Evolutionary conservation across 352 stramenopile genomes (phyloP).

Genomic region (Pythium folliculosum): DNA sequence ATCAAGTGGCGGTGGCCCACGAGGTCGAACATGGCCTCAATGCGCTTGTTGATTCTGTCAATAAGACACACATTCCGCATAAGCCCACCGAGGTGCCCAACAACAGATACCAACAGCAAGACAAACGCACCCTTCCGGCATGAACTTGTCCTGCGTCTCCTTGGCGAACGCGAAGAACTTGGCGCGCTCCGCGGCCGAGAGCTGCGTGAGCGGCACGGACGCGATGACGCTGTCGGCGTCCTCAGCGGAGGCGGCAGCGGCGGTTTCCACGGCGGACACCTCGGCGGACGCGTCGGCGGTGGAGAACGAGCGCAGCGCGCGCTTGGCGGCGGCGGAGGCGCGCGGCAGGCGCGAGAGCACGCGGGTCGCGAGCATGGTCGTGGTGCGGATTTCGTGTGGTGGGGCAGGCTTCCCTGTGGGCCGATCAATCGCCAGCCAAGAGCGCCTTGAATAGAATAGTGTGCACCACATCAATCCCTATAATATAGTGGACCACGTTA

Average conservation of each 20-base stretch:
- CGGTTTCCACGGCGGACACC: constrained; percentile 3
- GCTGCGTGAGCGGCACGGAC: constrained; percentile 61
- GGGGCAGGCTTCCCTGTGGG: background rate
- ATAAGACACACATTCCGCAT: background rate
- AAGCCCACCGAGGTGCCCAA: too few relatives aligned
- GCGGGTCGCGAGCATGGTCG: constrained; percentile 58
- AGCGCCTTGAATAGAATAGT: background rate
- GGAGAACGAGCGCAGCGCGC: constrained; percentile 39
- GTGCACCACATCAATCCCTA: constrained; percentile 24
- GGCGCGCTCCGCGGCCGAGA: constrained; percentile 55
- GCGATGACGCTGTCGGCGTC: constrained; percentile 53
- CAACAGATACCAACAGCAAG: background rate
- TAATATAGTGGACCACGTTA: constrained; percentile 1
- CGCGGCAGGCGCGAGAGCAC: constrained; percentile 48
- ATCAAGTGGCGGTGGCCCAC: constrained; percentile 84
- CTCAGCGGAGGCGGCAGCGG: constrained; percentile 8
- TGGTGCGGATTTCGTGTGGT: constrained; percentile 17
- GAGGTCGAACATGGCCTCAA: constrained; percentile 82
- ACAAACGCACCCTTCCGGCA: constrained; percentile 59
- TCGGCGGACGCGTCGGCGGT: constrained; percentile 12
- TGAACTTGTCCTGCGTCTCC: constrained; percentile 72
- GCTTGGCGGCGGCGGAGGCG: constrained; percentile 13
- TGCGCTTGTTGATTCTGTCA: constrained; percentile 59
- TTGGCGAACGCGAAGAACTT: constrained; percentile 84
- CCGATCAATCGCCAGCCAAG: constrained; percentile 23